Percentiles rank a stretch among this genome's conserved stretches.
phyloP scores from a whole-genome alignment of 495 filamentous ascomycete genomes.

The Clavariopsis aquatica region DNA sequence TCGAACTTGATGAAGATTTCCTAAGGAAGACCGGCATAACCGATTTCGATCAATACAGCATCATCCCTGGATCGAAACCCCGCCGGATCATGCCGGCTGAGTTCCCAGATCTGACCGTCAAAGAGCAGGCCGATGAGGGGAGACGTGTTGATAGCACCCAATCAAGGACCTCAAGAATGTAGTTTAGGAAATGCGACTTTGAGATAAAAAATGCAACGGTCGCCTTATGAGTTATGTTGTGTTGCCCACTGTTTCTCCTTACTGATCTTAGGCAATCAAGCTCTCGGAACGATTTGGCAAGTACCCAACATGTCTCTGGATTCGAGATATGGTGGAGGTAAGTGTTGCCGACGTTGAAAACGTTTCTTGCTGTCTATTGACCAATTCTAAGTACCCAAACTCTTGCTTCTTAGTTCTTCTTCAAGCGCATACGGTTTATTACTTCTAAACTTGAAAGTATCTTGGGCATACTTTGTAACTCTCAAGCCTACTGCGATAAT shows the following conservation, averaged over 20 bases:
- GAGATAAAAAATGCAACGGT: neutral
- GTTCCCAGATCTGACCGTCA: conserved; percentile 71
- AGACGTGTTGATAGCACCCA: conserved; percentile 65
- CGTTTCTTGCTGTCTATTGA: too few species aligned
- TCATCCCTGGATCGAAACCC: conserved; percentile 65
- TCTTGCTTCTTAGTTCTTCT: too few species aligned
- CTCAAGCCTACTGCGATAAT: too few species aligned
- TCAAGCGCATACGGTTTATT: neutral
- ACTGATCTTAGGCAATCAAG: neutral
- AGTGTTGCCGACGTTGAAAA: too few species aligned
- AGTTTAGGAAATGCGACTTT: conserved; percentile 9
- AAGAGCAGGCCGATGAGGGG: conserved; percentile 83
- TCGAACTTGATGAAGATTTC: conserved; percentile 83
- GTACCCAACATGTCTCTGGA: neutral
- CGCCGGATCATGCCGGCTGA: conserved; percentile 75
- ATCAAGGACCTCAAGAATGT: conserved; percentile 42
- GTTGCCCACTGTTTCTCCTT: neutral
- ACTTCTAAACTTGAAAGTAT: neutral
- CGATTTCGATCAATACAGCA: conserved; percentile 73
- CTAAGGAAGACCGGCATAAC: conserved; percentile 64
- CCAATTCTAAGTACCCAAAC: too few species aligned
- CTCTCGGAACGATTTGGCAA: neutral
- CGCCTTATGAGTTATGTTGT: neutral
- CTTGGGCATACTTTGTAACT: neutral
- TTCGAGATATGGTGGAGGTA: neutral